Evolutionary conservation across 2,329 filamentous ascomycete genomes (phyloP).

Genomic region (Simplicillium sp.): DNA sequence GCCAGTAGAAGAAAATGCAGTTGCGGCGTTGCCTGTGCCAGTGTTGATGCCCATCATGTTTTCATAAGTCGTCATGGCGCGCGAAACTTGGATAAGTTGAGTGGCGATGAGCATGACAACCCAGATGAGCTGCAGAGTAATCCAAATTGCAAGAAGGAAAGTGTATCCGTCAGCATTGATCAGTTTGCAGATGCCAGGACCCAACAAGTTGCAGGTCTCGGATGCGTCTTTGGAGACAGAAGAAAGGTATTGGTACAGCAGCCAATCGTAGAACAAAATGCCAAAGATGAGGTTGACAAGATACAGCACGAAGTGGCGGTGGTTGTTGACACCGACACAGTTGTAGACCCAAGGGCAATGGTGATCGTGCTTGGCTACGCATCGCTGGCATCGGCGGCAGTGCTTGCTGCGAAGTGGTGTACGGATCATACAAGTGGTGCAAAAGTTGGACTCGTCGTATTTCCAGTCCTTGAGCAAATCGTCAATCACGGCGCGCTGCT

Average conservation of each 20-base stretch:
- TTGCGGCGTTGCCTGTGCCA: constrained; percentile 44
- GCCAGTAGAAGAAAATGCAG: constrained; percentile 70
- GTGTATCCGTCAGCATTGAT: constrained; percentile 79
- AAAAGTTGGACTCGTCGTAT: constrained; percentile 92
- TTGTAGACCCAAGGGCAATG: constrained; percentile 98
- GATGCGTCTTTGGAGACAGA: constrained; percentile 42
- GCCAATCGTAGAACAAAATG: constrained; percentile 60
- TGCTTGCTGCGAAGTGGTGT: constrained; percentile 92
- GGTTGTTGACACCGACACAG: constrained; percentile 91
- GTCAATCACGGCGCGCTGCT: constrained; percentile 83
- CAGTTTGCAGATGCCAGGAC: constrained; percentile 63
- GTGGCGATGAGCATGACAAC: constrained; percentile 95
- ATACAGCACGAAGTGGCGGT: constrained; percentile 91
- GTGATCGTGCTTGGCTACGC: constrained; percentile 93
- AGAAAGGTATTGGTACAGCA: constrained; percentile 66
- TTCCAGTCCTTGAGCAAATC: constrained; percentile 78
- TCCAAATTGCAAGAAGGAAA: constrained; percentile 71
- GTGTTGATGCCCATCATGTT: constrained; percentile 79
- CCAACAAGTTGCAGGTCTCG: constrained; percentile 63
- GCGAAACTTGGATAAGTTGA: constrained; percentile 83
- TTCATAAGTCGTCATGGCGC: constrained; percentile 92
- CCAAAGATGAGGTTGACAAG: constrained; percentile 69
- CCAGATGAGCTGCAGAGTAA: constrained; percentile 79
- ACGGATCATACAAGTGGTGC: constrained; percentile 87
- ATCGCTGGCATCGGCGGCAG: constrained; percentile 82